Evolutionary conservation across 768 basidiomycete genomes (phyloP).

Genomic region (Nevesoporus exiguus): DNA sequence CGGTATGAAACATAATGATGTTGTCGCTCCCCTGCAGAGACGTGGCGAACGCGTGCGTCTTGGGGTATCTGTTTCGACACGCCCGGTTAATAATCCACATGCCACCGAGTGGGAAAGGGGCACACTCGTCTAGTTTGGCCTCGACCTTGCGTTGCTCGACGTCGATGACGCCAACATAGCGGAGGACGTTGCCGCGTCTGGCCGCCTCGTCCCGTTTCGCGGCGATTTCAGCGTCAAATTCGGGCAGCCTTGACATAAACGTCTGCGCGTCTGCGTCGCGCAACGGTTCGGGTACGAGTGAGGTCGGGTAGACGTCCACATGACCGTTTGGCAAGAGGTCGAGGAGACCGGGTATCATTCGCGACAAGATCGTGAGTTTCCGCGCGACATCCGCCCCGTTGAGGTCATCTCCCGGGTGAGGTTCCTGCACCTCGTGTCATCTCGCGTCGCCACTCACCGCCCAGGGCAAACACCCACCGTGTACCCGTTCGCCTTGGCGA

Average conservation of each 20-base stretch:
- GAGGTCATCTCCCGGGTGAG: constrained; percentile 94
- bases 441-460: neutral
- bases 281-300: constrained; percentile 79
- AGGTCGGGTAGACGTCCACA: constrained; percentile 73
- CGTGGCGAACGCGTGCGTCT: constrained; percentile 90
- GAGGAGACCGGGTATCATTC: constrained; percentile 56
- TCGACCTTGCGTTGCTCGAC: constrained; percentile 62
- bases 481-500: constrained; percentile 91
- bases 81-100: neutral
- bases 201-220: constrained; percentile 74
- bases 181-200: constrained; percentile 76
- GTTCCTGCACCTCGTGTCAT: constrained; percentile 64
- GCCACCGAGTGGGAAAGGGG: neutral
- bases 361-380: constrained; percentile 92
- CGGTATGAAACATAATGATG: constrained; percentile 96
- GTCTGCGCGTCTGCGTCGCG: constrained; percentile 73
- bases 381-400: constrained; percentile 96
- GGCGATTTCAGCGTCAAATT: constrained; percentile 79
- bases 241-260: constrained; percentile 75
- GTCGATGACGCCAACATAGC: constrained; percentile 95
- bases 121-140: constrained; percentile 87
- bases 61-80: constrained; percentile 63
- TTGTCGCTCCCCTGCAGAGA: constrained; percentile 96
- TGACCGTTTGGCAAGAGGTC: constrained; percentile 71
- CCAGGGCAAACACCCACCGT: constrained; percentile 55